These are phyloP conservation scores for Grosmannia clavigera DNA, from an alignment of 2,329 filamentous ascomycete genomes.

Conservation along the genomic window DNA sequence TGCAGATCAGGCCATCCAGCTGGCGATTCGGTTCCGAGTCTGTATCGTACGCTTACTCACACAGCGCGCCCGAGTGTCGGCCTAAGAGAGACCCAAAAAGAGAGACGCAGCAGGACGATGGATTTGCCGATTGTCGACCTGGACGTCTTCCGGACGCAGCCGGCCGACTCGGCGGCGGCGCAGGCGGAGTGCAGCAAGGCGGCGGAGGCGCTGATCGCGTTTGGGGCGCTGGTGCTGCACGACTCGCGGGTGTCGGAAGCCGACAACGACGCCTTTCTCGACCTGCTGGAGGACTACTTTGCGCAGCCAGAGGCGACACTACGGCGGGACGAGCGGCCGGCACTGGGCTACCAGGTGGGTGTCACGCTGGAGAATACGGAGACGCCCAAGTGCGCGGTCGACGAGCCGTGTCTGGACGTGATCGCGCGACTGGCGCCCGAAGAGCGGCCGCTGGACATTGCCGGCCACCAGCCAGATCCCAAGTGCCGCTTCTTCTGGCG, in stretches of 20 bases:
- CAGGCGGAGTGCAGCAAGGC: conserved; percentile 40
- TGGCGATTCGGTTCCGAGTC: neutral
- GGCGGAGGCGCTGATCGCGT: conserved; percentile 44
- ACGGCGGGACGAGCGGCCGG: conserved; percentile 40
- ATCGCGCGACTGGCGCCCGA: conserved; percentile 40
- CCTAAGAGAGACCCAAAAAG: too few species aligned
- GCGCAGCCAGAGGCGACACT: conserved; percentile 37
- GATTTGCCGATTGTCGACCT: conserved; percentile 48
- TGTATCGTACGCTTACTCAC: neutral
- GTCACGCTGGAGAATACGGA: conserved; percentile 52
- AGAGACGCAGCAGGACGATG: conserved; percentile 24
- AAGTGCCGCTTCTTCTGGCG: conserved; percentile 54
- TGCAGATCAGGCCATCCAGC: too few species aligned
- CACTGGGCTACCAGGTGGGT: conserved; percentile 47
- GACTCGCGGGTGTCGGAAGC: conserved; percentile 44
- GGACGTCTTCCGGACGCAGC: conserved; percentile 38
- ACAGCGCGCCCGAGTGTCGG: too few species aligned
- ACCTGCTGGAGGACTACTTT: conserved; percentile 54
- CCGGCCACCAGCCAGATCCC: conserved; percentile 43
- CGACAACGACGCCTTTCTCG: conserved; percentile 45
- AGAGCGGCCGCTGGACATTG: conserved; percentile 45
- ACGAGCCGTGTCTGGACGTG: conserved; percentile 46
- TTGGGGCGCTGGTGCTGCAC: conserved; percentile 47
- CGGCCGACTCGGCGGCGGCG: conserved; percentile 29
- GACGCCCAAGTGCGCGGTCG: conserved; percentile 50